Evolutionary conservation across 192 early-diverging fungal genomes (phyloP).

Genomic region (Entomortierella beljakovae): DNA sequence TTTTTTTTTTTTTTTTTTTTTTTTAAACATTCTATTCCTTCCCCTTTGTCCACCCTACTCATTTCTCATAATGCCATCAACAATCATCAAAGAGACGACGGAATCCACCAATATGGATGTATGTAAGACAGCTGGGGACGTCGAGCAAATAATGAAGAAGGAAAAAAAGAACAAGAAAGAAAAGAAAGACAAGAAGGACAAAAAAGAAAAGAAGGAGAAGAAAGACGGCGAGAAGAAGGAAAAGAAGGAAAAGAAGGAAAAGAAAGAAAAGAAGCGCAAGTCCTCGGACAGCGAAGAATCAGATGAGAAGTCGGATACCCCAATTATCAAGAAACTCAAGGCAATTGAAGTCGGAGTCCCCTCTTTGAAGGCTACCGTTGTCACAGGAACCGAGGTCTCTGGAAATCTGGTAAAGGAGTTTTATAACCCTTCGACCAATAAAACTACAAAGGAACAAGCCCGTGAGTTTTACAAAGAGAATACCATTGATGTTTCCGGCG

Average conservation of each 20-base stretch:
- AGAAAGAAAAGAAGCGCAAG: conserved; percentile 56
- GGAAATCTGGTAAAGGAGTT: conserved; percentile 61
- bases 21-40: background rate
- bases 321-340: conserved; percentile 53
- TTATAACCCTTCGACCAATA: conserved; percentile 47
- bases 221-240: conserved; percentile 40
- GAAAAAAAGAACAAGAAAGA: conserved; percentile 34
- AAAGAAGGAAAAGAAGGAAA: conserved; percentile 30
- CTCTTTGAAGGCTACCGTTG: conserved; percentile 44
- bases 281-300: conserved; percentile 19
- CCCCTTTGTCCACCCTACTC: background rate
- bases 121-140: background rate
- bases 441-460: conserved; percentile 51
- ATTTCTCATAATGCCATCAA: conserved; percentile 17
- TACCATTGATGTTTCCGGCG: conserved; percentile 59
- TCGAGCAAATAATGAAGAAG: too few relatives aligned
- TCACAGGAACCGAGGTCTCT: conserved; percentile 44
- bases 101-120: conserved; percentile 21
- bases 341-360: conserved; percentile 21
- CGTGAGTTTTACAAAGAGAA: conserved; percentile 62
- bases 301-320: conserved; percentile 3
- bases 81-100: background rate
- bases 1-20: background rate
- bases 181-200: conserved; percentile 49
- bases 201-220: conserved; percentile 41